Base-by-base conservation (phyloP, 768 basidiomycete genomes). In the Hericium alpestre region DNA sequence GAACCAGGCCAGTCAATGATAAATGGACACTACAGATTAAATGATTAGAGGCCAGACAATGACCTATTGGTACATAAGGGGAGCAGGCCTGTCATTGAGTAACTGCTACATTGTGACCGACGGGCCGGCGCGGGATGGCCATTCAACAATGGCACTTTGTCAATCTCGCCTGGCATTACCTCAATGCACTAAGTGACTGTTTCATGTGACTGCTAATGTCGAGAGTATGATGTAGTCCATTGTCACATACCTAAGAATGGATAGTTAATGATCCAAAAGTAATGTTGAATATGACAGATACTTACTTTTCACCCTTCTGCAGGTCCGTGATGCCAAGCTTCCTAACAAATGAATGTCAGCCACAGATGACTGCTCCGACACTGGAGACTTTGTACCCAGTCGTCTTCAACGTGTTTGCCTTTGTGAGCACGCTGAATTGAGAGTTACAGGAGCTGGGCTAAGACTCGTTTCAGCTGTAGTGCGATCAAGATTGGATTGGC, bases 271-370 rank as follows among this genome's bases (percentile, higher is more conserved):
- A 11, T 38, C 4, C 16, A 23, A 12, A 2, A 2, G 12, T 15
- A 12, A 54, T 43, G 51, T 20, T 23, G 23, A 23, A 54, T 5
- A 49, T 1, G 1, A 49, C 13, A 18, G 18, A 6, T 20, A 61
- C 61, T 12, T 51, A 70, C 71, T 63, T 48, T 61, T 72, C 71
- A 0, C 71, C 71, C 51, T 64, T 64, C 39, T 69, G 69, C 2
- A 71, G 55, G 55, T 72, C 70, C 1, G 65, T 69, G 11, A 68
- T 56, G 1, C 68, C 66, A 12, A 59, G 59, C 15, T 61, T 56
- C 25, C 58, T 54, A 23, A 67, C 56, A 51, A 69, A 49, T 13
- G 18, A n/a, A 18, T 49, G 48, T 13, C 48, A 13, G 9, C 18
- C 18, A 13, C 48, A 49, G 48, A 49, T n/a, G 22, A 49, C 48